Evolutionary conservation across 768 basidiomycete species (phyloP), one percentile per base, ranked within the genome.

Genomic region (Auricularia cornea): DNA sequence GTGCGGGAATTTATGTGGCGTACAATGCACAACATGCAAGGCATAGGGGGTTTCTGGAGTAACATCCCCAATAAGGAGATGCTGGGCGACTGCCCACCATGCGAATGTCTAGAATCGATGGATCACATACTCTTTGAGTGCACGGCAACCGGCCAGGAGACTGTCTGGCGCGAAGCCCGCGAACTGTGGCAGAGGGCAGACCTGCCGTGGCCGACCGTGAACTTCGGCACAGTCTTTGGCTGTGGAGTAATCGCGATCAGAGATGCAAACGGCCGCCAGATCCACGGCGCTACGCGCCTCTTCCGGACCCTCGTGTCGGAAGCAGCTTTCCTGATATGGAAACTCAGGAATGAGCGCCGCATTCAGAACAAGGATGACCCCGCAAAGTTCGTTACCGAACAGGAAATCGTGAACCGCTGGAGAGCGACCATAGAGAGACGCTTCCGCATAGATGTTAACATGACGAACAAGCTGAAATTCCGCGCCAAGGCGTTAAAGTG

Each of bases 51-150:
- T 6, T 48, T 20, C 44, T 48, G 44, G 44, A 6, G 6, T 23
- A 48, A 48, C 44, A 20, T 48, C 18, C 23, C 44, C 12, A 48
- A 20, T 23, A 20, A 20, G 6, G 44, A 48, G 18, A 6, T 5
- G 6, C 16, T 18, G 18, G 23, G 12, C 12, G 44, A 48, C 16
- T 48, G 44, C 18, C 44, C 16, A 18, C 44, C 44, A 23, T 48
- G 44, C 44, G 44, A 48, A 18, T 6, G 11, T 23, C 44, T 48
- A 6, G 44, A 48, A 18, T 48, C 44, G 5, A 48, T 48, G 40
- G 68, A 65, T 51, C 71, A 72, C 20, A 71, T 66, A 1, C 70
- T 61, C 3, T 73, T 66, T 2, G 72, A 70, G 14, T 77, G 74
- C 63, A 72, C 72, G 63, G 78, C 77, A 52, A 70, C 69, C 6